phyloP scores from a whole-genome alignment of 495 filamentous ascomycete genomes.

The Sphaerosporella brunnea region DNA sequence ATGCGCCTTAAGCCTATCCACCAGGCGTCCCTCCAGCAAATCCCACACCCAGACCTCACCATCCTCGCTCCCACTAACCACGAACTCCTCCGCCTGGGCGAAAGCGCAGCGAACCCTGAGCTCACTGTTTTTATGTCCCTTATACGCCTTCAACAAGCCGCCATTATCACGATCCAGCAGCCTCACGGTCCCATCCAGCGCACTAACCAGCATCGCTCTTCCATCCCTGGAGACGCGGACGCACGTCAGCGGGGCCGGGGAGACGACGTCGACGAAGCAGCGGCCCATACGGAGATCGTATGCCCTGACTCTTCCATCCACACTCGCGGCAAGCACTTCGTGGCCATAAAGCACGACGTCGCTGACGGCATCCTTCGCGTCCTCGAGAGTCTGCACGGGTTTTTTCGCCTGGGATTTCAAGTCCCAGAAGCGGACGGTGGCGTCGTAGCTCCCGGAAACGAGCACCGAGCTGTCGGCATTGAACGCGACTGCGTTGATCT shows the following conservation, averaged over 20 bases:
- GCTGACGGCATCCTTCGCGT: constrained; percentile 62
- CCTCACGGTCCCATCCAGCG: constrained; percentile 56
- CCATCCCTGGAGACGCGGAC: constrained; percentile 51
- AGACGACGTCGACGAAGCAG: constrained; percentile 54
- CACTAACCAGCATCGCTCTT: constrained; percentile 54
- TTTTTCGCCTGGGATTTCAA: constrained; percentile 40
- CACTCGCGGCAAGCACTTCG: constrained; percentile 55
- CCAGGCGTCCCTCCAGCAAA: constrained; percentile 54
- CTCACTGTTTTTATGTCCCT: constrained; percentile 41
- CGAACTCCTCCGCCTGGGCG: constrained; percentile 54
- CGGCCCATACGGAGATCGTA: constrained; percentile 81
- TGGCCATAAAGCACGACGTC: constrained; percentile 37
- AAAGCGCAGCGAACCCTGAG: constrained; percentile 54
- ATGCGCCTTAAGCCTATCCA: constrained; percentile 41
- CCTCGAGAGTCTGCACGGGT: constrained; percentile 58
- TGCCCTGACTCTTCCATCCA: constrained; percentile 64
- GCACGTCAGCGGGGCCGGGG: constrained; percentile 44
- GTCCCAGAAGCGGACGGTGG: constrained; percentile 79
- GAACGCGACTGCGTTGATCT: constrained; percentile 63
- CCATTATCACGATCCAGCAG: constrained; percentile 68
- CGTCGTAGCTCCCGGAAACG: constrained; percentile 60
- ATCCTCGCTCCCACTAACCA: constrained; percentile 70
- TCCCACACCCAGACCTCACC: constrained; percentile 77
- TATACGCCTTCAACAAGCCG: constrained; percentile 54
- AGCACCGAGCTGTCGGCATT: constrained; percentile 51